Conservation (phyloP, 345 rosid genomes). For the Gynandropsis gynandra region DNA sequence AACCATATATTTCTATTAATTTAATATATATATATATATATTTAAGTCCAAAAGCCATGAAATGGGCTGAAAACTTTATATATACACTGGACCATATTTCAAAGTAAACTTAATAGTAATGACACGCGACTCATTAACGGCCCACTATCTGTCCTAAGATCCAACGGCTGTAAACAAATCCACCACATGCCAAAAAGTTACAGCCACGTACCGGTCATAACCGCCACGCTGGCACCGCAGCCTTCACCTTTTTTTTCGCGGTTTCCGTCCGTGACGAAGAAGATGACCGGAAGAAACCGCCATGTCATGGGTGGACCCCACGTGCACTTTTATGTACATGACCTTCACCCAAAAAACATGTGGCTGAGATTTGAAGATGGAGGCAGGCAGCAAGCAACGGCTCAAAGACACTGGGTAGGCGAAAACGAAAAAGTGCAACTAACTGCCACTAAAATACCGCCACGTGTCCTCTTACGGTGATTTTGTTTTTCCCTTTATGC, state of each 20-base stretch:
- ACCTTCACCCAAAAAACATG: slow-evolving; percentile 30
- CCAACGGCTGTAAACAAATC: neutral
- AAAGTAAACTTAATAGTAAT: too few species aligned
- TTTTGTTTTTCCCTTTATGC: slow-evolving; percentile 20
- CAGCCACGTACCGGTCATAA: slow-evolving; percentile 28
- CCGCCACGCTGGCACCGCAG: slow-evolving; percentile 26
- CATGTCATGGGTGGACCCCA: slow-evolving; percentile 38
- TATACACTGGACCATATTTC: too few species aligned
- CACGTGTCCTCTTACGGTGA: slow-evolving; percentile 38
- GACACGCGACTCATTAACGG: too few species aligned
- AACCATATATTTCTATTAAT: too few species aligned
- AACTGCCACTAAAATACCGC: slow-evolving; percentile 32
- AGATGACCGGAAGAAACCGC: slow-evolving; percentile 3
- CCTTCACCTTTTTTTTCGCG: slow-evolving; percentile 16
- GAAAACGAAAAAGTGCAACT: slow-evolving; percentile 43
- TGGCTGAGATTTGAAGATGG: slow-evolving; percentile 30
- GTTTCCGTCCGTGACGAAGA: slow-evolving; percentile 20
- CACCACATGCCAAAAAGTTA: neutral
- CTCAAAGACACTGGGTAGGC: slow-evolving; percentile 15
- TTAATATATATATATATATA: too few species aligned
- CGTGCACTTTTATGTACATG: slow-evolving; percentile 29
- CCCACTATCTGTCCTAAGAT: neutral
- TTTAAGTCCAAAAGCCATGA: too few species aligned
- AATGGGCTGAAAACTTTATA: too few species aligned
- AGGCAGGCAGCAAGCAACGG: too few species aligned